Percentiles rank a stretch among this genome's conserved stretches.
phyloP scores from a whole-genome alignment of 306 rosid species.

The Gastrolobium bilobum region DNA sequence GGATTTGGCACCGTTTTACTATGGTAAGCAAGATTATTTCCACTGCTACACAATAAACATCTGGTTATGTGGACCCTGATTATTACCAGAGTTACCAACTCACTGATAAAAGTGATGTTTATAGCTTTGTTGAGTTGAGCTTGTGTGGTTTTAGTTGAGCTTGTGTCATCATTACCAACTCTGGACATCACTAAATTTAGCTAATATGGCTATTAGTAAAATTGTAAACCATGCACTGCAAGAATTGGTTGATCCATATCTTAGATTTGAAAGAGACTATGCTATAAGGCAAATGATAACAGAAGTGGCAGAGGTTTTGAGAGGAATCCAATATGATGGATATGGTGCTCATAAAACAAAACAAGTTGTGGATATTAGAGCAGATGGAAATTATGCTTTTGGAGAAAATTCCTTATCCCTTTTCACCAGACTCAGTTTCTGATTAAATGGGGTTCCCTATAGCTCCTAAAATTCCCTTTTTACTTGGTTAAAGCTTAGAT shows the following conservation, averaged over 20 bases:
- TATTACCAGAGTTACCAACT: constrained; percentile 73
- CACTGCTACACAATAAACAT: no score
- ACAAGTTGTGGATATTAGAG: constrained; percentile 53
- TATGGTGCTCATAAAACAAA: constrained; percentile 13
- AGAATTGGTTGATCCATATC: constrained; percentile 68
- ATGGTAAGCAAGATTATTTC: constrained; percentile 59
- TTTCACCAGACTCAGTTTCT: constrained; percentile 61
- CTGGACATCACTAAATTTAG: constrained; percentile 72
- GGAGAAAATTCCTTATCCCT: constrained; percentile 52
- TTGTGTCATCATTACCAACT: constrained; percentile 67
- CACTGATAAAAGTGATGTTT: constrained; percentile 74
- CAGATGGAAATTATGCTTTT: constrained; percentile 56
- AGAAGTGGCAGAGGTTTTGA: constrained; percentile 61
- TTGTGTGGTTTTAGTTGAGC: constrained; percentile 75
- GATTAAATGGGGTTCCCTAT: constrained; percentile 60
- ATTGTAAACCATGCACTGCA: constrained; percentile 57
- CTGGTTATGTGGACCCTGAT: constrained; percentile 71
- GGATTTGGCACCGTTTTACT: constrained; percentile 83
- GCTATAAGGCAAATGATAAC: constrained; percentile 50
- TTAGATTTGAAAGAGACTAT: constrained; percentile 57
- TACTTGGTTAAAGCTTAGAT: background rate
- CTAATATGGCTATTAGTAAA: constrained; percentile 66
- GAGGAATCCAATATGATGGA: constrained; percentile 54
- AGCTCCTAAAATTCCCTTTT: constrained; percentile 40
- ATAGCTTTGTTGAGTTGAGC: constrained; percentile 79